Evolutionary conservation across 2,329 filamentous ascomycete genomes (phyloP).

Genomic region (Pestalotiopsis fici): DNA sequence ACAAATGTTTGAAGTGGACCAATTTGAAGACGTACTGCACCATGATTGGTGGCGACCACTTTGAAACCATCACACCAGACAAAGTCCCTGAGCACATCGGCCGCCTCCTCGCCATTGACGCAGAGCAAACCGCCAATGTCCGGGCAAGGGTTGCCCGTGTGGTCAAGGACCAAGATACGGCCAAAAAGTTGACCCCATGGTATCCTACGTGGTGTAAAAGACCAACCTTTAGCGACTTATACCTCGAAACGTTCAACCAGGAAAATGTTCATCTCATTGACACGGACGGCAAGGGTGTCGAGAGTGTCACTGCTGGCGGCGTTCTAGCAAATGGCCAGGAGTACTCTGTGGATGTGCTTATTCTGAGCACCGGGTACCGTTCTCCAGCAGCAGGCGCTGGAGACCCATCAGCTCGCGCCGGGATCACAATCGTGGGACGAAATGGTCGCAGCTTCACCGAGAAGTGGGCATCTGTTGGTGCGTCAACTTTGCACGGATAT

Average conservation of each 20-base stretch:
- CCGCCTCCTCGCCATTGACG: not conserved
- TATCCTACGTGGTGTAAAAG: constrained; percentile 66
- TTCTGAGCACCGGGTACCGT: constrained; percentile 38
- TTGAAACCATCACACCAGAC: constrained; percentile 4
- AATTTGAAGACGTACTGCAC: not conserved
- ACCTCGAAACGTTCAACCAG: constrained; percentile 59
- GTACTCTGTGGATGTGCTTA: constrained; percentile 41
- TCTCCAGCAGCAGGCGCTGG: constrained; percentile 18
- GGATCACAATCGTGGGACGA: not conserved
- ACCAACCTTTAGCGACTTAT: constrained; percentile 62
- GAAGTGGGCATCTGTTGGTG: constrained; percentile 4
- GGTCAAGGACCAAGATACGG: constrained; percentile 1
- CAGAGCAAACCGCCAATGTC: constrained; percentile 35
- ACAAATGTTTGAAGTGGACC: not conserved
- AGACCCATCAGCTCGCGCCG: constrained; percentile 5
- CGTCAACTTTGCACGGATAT: constrained; percentile 8
- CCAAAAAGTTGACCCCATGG: constrained; percentile 47
- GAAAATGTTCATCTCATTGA: constrained; percentile 61
- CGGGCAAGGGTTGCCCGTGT: not conserved
- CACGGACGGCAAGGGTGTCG: constrained; percentile 55
- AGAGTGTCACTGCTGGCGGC: constrained; percentile 43
- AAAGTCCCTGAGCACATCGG: constrained; percentile 7
- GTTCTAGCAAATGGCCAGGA: constrained; percentile 48
- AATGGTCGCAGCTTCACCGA: not conserved
- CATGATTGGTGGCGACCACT: not conserved